Base-by-base conservation (phyloP, 768 basidiomycete species). In the Auricularia heimuer region DNA sequence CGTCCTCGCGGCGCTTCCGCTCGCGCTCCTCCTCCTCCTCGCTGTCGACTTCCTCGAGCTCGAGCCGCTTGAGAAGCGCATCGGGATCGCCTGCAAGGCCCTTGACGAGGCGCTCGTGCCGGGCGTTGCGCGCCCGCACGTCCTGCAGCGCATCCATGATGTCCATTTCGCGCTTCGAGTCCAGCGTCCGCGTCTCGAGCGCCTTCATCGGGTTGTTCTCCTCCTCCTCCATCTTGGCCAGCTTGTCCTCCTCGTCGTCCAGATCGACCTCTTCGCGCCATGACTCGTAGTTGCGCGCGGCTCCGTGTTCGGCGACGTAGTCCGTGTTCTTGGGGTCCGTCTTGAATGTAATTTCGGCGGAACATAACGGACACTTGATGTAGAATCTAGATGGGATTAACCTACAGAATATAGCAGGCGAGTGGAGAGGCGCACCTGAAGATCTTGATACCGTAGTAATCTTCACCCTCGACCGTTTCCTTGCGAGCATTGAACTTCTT, bases 401-500 rank as follows among this genome's bases (percentile, higher is more conserved):
- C 47, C 4, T 24, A 6, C 18, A 18, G 11, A 21, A 51, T 16
- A 16, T 10, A 4, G 14, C 4, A 12, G 4, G 47, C 4, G 3
- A 18, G 47, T 51, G 47, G 6, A 51, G 47, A 85, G 63, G 64
- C 85, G 92, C 91, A 94, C 78, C 93, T 94, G 71, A 94, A 94
- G 64, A 93, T 94, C 78, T 97, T 98, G 81, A 99, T 98, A 6
- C 96, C 95, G 80, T 92, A 92, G 72, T 99, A 99, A 69, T 97
- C 94, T 73, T 98, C 96, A 0, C 92, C 94, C 0, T 94, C 89
- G 8, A 97, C 97, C 0, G 96, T 98, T 79, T 99, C 97, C 74
- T 99, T 98, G 61, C 96, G 83, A 4, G 97, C 97, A 70, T 99
- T 98, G 80, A 99, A 99, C 77, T 99, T 99, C 81, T 99, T 99